A percentile compares a stretch with the other conserved stretches of the same genome.
phyloP scores from a whole-genome alignment of 2,329 filamentous ascomycete genomes.

The Cladophialophora yegresii region DNA sequence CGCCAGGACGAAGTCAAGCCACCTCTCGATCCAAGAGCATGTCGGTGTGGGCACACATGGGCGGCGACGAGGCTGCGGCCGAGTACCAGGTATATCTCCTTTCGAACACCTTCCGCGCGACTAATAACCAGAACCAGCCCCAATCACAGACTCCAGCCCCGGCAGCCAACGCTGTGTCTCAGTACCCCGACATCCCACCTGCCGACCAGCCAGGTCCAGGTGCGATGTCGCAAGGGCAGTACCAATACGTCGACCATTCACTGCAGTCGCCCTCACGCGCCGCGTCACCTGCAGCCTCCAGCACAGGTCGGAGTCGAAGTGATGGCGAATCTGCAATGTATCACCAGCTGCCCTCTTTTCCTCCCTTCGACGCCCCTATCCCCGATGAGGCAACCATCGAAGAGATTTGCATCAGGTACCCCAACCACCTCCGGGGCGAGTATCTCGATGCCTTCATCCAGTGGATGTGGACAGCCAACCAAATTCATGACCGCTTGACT shows the following conservation, averaged over 20 bases:
- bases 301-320: neutral
- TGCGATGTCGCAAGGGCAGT: neutral
- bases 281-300: neutral
- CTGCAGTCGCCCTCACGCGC: neutral
- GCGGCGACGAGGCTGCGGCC: neutral
- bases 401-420: slow-evolving; percentile 27
- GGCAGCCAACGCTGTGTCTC: neutral
- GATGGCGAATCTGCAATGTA: slow-evolving; percentile 16
- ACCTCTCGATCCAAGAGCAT: neutral
- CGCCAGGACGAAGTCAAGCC: neutral
- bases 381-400: slow-evolving; percentile 21
- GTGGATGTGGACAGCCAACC: slow-evolving; percentile 21
- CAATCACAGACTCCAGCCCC: neutral
- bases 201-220: neutral
- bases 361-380: slow-evolving; percentile 18
- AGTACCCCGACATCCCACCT: neutral
- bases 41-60: neutral
- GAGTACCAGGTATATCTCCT: neutral
- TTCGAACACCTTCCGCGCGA: neutral
- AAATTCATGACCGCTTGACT: slow-evolving; percentile 23
- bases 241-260: neutral
- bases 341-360: slow-evolving; percentile 20
- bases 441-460: slow-evolving; percentile 30
- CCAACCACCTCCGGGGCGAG: slow-evolving; percentile 26
- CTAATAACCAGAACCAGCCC: neutral